Evolutionary conservation across 345 rosid genomes (phyloP).

Genomic region (Eucalyptus paniculata): DNA sequence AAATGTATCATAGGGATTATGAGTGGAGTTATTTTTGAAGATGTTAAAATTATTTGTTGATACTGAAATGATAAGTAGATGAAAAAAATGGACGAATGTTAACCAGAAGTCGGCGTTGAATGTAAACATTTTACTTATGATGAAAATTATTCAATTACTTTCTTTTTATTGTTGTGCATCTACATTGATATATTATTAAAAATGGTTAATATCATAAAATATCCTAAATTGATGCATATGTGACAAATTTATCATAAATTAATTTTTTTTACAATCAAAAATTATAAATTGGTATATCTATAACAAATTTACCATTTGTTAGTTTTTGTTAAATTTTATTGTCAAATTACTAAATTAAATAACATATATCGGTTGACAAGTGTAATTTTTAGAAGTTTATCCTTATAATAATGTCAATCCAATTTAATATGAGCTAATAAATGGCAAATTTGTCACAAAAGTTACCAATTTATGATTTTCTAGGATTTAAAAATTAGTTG

Average conservation of each 20-base stretch:
- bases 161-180: neutral
- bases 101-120: neutral
- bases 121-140: neutral
- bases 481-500: too few species aligned
- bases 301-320: fast-evolving
- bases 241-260: fast-evolving
- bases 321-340: neutral
- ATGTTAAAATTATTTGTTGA: neutral
- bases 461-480: neutral
- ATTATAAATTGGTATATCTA: fast-evolving
- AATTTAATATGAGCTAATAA: neutral
- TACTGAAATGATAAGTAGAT: neutral
- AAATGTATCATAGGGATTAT: neutral
- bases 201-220: neutral
- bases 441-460: neutral
- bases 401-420: too few species aligned
- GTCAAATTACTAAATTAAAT: fast-evolving
- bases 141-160: neutral
- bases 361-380: neutral
- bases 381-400: fast-evolving
- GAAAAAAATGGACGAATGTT: neutral
- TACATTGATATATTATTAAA: neutral
- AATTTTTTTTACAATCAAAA: fast-evolving
- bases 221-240: fast-evolving
- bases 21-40: neutral